Evolutionary conservation across 176 grass and related monocot species (phyloP).

Genomic region (Oropetium thomaeum): DNA sequence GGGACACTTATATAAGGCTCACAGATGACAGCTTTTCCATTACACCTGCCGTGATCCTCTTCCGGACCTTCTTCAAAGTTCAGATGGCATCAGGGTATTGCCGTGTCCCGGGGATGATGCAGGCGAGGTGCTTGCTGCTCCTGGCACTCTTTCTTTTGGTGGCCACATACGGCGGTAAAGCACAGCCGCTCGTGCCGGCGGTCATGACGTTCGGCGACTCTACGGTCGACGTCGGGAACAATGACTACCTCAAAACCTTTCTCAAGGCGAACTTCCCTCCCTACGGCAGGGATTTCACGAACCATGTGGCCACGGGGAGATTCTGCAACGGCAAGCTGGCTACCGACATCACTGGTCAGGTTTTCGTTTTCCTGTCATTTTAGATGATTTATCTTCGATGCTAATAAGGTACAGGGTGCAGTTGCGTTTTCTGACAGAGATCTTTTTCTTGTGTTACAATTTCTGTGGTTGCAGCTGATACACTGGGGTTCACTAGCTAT

Average conservation of each 20-base stretch:
- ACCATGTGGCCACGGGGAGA: conserved; percentile 70
- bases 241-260: conserved; percentile 76
- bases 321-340: conserved; percentile 97
- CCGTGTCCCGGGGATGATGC: neutral
- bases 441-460: neutral
- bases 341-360: conserved; percentile 81
- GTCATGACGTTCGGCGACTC: conserved; percentile 88
- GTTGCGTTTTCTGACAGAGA: neutral
- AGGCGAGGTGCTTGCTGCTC: conserved; percentile 17
- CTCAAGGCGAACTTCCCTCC: conserved; percentile 86
- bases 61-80: conserved; percentile 5
- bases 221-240: conserved; percentile 85
- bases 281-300: conserved; percentile 85
- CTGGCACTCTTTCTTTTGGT: conserved; percentile 41
- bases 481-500: conserved; percentile 70
- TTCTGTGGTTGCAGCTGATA: conserved; percentile 57
- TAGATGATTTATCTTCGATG: neutral
- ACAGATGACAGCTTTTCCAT: neutral
- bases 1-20: conserved; percentile 35
- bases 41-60: conserved; percentile 23
- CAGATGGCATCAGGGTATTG: neutral
- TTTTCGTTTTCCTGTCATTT: neutral
- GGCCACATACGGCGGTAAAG: conserved; percentile 23
- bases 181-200: conserved; percentile 76
- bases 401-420: neutral